Evolutionary conservation across 2,329 filamentous ascomycete species (phyloP).

Genomic region (Phyllosticta citriasiana): DNA sequence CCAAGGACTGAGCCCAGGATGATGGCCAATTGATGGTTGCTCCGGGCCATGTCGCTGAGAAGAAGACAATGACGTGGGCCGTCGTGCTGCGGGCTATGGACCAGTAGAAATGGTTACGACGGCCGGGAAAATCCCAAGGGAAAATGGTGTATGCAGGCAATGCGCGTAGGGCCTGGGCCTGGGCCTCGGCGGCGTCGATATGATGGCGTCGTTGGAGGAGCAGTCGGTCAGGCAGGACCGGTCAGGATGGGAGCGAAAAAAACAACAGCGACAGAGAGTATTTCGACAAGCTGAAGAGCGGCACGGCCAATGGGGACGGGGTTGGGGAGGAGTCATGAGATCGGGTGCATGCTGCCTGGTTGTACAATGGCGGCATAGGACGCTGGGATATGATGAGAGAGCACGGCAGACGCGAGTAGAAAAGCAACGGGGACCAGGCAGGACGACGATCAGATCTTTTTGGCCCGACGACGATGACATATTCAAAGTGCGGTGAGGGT

Average conservation of each 20-base stretch:
- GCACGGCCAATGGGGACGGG: constrained; percentile 8
- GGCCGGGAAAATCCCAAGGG: neutral
- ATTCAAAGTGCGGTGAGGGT: neutral
- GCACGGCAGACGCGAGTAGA: neutral
- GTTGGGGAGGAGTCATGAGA: constrained; percentile 2
- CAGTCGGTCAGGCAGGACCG: neutral
- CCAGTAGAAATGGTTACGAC: neutral
- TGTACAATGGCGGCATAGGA: constrained; percentile 3
- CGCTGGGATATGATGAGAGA: neutral
- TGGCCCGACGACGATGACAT: neutral
- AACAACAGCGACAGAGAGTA: neutral
- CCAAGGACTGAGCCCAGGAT: constrained; percentile 26
- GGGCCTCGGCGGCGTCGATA: neutral
- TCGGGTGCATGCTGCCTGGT: constrained; percentile 7
- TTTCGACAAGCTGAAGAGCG: neutral
- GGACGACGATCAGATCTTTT: neutral
- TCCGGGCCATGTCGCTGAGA: neutral
- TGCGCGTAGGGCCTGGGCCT: neutral
- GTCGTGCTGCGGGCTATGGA: neutral
- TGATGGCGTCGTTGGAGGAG: neutral
- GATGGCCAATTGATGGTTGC: constrained; percentile 22
- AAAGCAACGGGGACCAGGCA: neutral
- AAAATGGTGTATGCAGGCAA: neutral
- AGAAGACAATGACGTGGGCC: neutral
- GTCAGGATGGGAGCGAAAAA: neutral